Base-by-base conservation (phyloP, 208 protist species). In the Leishmania major region DNA sequence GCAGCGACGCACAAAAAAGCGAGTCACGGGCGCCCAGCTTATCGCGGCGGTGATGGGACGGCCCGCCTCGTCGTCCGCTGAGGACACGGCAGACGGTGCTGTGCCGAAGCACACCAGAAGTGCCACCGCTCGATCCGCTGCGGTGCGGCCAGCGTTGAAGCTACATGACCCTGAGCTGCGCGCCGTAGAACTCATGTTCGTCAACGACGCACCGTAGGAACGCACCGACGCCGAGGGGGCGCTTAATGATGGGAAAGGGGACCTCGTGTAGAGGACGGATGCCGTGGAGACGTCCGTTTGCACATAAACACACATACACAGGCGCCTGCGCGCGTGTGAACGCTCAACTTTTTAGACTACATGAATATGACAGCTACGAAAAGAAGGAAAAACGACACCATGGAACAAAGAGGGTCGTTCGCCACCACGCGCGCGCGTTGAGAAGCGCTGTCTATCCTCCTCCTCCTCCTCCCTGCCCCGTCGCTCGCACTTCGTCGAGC, bases 101-200 rank as follows among this genome's bases (percentile, higher is more conserved):
- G 51, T 11, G 45, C 72, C 70, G 19, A 74, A 74, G 49, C 13
- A 31, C 70, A n/a, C 77, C 22, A 69, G 19, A 62, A 55, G 2
- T 37, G 35, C 2, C 40, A 4, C 51, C 53, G 13, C 49, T 59
- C 31, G 31, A 77, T n/a, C 77, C 6, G 59, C 45, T 7, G 47
- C 25, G 28, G 59, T 67, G 75, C 83, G 74, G 8, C 75, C 78
- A 5, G 0, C 72, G 55, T 35, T 83, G 73, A 69, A 71, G 78
- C 49, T 86, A 62, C 83, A n/a, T 51, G 37, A 86, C 40, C 83
- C 78, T 2, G 75, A 83, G 83, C 73, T 86, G 67, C 75, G 59
- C 7, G 83, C 83, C 13, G 74, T 86, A 35, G 83, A 86, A 70
- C 55, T 86, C 57, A 82, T 86, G 83, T 83, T 86, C 59, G 62